Percentiles rank a stretch among this genome's conserved stretches.
Evolutionary conservation across 2,329 filamentous ascomycete species (phyloP).

Genomic region (Pseudogymnoascus sp.): DNA sequence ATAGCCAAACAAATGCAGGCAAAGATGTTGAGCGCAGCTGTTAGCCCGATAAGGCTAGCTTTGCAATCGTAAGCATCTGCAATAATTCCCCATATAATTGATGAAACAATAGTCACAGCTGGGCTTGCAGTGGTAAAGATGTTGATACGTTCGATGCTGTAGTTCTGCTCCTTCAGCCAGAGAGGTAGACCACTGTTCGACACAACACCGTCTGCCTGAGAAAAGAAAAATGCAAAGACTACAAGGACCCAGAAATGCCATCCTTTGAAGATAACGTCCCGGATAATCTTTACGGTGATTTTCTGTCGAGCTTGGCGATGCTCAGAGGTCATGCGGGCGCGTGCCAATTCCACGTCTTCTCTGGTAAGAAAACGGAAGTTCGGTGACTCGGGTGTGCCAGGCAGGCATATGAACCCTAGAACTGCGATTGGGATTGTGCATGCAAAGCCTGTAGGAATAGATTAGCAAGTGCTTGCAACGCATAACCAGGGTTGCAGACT

Average conservation of each 20-base stretch:
- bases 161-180: constrained; percentile 17
- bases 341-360: constrained; percentile 11
- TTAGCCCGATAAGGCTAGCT: constrained; percentile 20
- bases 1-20: constrained; percentile 24
- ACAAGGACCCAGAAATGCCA: constrained; percentile 24
- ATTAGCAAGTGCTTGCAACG: neutral
- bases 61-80: constrained; percentile 22
- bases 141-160: constrained; percentile 19
- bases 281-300: constrained; percentile 22
- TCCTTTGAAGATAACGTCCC: constrained; percentile 14
- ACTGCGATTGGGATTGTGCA: constrained; percentile 22
- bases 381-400: constrained; percentile 14
- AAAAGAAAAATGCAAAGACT: constrained; percentile 20
- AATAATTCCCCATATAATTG: constrained; percentile 17
- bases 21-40: constrained; percentile 21
- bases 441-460: constrained; percentile 19
- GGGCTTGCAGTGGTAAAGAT: constrained; percentile 14
- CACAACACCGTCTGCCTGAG: constrained; percentile 17
- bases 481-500: neutral
- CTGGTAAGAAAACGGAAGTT: constrained; percentile 10
- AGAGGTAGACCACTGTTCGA: constrained; percentile 20
- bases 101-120: neutral
- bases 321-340: neutral
- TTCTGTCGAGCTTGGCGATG: constrained; percentile 17
- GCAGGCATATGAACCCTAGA: constrained; percentile 17